A percentile compares a stretch with the other conserved stretches of the same genome.
phyloP scores from a whole-genome alignment of 139 green algal genomes.

The Ulvella scutata region DNA sequence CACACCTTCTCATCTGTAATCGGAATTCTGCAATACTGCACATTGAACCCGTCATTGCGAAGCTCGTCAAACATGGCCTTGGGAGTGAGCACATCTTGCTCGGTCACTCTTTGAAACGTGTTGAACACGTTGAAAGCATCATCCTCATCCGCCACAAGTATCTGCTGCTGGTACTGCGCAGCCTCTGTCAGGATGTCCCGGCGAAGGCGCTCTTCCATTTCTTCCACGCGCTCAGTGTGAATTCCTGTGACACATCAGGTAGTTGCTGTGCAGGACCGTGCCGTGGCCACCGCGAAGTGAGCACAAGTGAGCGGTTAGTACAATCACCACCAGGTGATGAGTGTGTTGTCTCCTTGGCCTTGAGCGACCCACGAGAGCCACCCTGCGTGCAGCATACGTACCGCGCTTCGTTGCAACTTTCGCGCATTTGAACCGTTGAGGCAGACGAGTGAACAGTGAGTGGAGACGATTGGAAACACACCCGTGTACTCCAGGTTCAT shows the following conservation, averaged over 20 bases:
- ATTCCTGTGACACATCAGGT: conserved; percentile 71
- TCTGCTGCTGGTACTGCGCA: conserved; percentile 33
- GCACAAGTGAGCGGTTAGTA: conserved; percentile 14
- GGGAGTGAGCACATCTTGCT: conserved; percentile 79
- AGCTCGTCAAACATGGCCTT: conserved; percentile 60
- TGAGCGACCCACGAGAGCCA: no score
- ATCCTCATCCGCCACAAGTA: conserved; percentile 82
- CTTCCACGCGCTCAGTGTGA: conserved; percentile 58
- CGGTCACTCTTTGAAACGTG: conserved; percentile 59
- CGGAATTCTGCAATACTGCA: conserved; percentile 82
- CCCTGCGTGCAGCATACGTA: not conserved
- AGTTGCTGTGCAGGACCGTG: no score
- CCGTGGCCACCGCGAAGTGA: not conserved
- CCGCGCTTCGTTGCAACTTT: not conserved
- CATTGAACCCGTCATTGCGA: conserved; percentile 34
- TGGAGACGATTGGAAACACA: not conserved
- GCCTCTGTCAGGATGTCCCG: conserved; percentile 31
- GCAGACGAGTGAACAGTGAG: not conserved
- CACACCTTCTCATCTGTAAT: conserved; percentile 83
- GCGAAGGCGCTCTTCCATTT: conserved; percentile 81
- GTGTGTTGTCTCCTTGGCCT: not conserved
- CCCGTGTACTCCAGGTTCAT: conserved; percentile 92
- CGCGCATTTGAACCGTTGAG: no score
- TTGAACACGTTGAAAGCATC: conserved; percentile 58
- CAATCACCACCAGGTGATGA: not conserved